Percentiles rank a stretch among this genome's conserved stretches.
Conservation (phyloP, 257 asterid species). For the Henckelia pumila region DNA sequence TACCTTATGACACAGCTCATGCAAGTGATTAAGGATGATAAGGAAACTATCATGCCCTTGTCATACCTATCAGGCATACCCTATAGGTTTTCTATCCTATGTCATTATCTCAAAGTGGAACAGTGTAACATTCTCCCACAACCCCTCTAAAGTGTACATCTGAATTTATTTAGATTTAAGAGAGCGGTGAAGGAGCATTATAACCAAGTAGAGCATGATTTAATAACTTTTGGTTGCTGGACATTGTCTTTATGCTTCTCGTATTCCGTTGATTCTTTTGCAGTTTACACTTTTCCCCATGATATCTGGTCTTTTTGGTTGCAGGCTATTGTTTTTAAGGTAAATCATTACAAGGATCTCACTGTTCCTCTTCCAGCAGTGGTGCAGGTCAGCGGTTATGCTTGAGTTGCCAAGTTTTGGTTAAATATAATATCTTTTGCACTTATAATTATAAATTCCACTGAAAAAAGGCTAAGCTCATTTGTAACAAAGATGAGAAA, state of each 20-base stretch:
- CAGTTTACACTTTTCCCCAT: conserved; percentile 16
- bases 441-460: not conserved
- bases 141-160: too few relatives aligned
- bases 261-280: conserved; percentile 8
- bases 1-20: conserved; percentile 1
- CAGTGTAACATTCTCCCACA: too few relatives aligned
- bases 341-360: conserved; percentile 72
- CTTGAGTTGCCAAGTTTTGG: conserved; percentile 20
- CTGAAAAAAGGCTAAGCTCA: conserved; percentile 9
- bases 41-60: not conserved
- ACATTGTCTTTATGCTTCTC: not conserved
- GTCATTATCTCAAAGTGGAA: too few relatives aligned
- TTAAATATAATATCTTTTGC: conserved; percentile 13
- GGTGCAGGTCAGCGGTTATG: conserved; percentile 61
- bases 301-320: conserved; percentile 24
- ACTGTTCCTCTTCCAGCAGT: conserved; percentile 92
- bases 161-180: too few relatives aligned
- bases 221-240: conserved; percentile 7
- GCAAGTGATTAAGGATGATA: conserved; percentile 1
- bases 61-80: too few relatives aligned
- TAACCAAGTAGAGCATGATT: not conserved
- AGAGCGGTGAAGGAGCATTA: conserved; percentile 12
- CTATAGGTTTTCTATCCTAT: too few relatives aligned
- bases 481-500: conserved; percentile 6
- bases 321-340: conserved; percentile 86